Percentiles rank a stretch among this genome's conserved stretches.
Evolutionary conservation across 164 flowering plant species (phyloP).

Genomic region (Dillenia suffruticosa): DNA sequence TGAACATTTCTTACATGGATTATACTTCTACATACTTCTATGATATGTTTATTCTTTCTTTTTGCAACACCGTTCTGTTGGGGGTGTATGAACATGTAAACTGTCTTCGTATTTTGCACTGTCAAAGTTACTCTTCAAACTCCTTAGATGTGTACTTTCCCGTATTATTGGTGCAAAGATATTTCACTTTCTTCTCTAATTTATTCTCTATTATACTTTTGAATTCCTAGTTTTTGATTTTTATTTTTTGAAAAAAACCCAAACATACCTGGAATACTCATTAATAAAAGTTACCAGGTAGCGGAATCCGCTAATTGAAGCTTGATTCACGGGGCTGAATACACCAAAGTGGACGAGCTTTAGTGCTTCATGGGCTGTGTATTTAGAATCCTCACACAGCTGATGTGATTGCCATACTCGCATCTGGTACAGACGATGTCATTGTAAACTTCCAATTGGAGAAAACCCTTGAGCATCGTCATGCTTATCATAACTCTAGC

Average conservation of each 20-base stretch:
- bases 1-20: slow-evolving; percentile 17
- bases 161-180: slow-evolving; percentile 15
- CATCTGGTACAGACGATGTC: neutral
- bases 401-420: neutral
- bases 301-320: slow-evolving; percentile 2
- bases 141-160: slow-evolving; percentile 16
- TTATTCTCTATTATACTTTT: neutral
- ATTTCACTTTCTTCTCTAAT: neutral
- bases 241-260: slow-evolving; percentile 12
- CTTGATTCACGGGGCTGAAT: slow-evolving; percentile 9
- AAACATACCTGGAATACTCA: slow-evolving; percentile 11
- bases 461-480: neutral
- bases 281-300: slow-evolving; percentile 21
- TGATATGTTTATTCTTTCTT: slow-evolving; percentile 12
- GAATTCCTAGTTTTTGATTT: slow-evolving; percentile 14
- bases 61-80: slow-evolving; percentile 18
- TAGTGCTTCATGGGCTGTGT: slow-evolving; percentile 4
- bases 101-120: slow-evolving; percentile 7
- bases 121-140: slow-evolving; percentile 1
- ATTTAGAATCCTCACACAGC: slow-evolving; percentile 11
- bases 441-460: neutral
- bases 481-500: slow-evolving; percentile 1
- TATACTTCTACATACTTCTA: slow-evolving; percentile 11
- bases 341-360: slow-evolving; percentile 13
- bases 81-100: slow-evolving; percentile 16